Evolutionary conservation across 495 filamentous ascomycete species (phyloP).

Genomic region (Chaetomidium leptoderma): DNA sequence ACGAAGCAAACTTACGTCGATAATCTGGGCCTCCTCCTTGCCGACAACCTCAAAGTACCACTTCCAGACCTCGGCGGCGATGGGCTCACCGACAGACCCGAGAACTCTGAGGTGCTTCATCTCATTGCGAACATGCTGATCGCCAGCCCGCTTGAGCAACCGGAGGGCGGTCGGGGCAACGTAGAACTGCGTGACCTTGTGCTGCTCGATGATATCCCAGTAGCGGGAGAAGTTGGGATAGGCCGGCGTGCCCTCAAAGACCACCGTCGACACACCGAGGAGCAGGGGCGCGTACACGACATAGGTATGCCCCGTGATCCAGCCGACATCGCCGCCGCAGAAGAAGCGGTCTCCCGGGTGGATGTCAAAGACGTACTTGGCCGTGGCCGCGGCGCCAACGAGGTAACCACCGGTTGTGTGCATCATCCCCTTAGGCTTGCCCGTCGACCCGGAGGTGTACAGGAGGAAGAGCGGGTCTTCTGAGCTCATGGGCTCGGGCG

Average conservation of each 20-base stretch:
- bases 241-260: slow-evolving; percentile 98
- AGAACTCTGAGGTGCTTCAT: slow-evolving; percentile 88
- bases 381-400: slow-evolving; percentile 84
- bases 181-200: slow-evolving; percentile 96
- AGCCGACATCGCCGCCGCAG: slow-evolving; percentile 97
- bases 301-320: slow-evolving; percentile 99
- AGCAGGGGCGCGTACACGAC: slow-evolving; percentile 95
- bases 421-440: slow-evolving; percentile 98
- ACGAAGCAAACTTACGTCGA: slow-evolving; percentile 66
- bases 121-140: slow-evolving; percentile 80
- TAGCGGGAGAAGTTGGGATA: slow-evolving; percentile 98
- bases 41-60: slow-evolving; percentile 98
- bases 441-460: slow-evolving; percentile 96
- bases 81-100: slow-evolving; percentile 97
- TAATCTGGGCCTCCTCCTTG: slow-evolving; percentile 87
- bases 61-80: slow-evolving; percentile 98
- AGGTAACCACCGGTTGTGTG: slow-evolving; percentile 96
- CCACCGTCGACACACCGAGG: slow-evolving; percentile 87
- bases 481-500: slow-evolving; percentile 80
- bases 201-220: slow-evolving; percentile 96
- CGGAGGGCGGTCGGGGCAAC: slow-evolving; percentile 93
- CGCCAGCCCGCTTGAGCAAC: slow-evolving; percentile 88
- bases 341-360: slow-evolving; percentile 91
- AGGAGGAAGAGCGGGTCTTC: slow-evolving; percentile 97
- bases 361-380: slow-evolving; percentile 98